Conservation (phyloP, 768 basidiomycete genomes). For the Russula dissimulans region DNA sequence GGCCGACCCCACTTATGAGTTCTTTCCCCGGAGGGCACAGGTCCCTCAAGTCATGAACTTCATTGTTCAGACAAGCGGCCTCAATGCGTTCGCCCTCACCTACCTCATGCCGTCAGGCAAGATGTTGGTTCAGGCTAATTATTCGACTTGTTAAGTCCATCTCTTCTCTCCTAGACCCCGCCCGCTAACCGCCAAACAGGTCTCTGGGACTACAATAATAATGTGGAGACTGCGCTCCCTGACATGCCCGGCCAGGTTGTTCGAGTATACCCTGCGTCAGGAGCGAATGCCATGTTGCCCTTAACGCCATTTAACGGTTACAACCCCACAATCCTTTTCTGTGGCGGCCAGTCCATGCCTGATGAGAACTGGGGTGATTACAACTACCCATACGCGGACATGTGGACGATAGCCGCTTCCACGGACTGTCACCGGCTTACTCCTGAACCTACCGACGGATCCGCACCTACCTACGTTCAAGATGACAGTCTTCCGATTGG, state of each 20-base stretch:
- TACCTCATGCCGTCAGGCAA: constrained; percentile 5
- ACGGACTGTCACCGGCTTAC: background rate
- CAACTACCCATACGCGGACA: background rate
- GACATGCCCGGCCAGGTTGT: constrained; percentile 6
- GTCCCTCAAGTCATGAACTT: background rate
- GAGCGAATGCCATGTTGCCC: constrained; percentile 4
- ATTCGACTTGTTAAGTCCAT: background rate
- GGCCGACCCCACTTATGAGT: background rate
- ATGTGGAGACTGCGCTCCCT: background rate
- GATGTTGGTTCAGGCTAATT: constrained; percentile 6
- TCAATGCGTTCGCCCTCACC: background rate
- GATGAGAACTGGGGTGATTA: background rate
- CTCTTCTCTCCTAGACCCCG: too few relatives aligned
- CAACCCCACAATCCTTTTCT: background rate
- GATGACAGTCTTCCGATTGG: background rate
- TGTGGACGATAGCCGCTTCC: background rate
- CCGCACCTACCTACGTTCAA: background rate
- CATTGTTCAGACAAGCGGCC: background rate
- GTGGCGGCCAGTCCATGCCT: background rate
- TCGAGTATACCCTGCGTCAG: constrained; percentile 7
- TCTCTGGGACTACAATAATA: constrained; percentile 2
- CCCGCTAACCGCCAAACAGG: background rate
- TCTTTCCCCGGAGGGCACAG: background rate
- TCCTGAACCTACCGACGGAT: constrained; percentile 3
- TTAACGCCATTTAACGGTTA: background rate